A percentile compares a stretch with the other conserved stretches of the same genome.
Conservation (phyloP, 768 basidiomycete genomes). For the Leccinum boreale region DNA sequence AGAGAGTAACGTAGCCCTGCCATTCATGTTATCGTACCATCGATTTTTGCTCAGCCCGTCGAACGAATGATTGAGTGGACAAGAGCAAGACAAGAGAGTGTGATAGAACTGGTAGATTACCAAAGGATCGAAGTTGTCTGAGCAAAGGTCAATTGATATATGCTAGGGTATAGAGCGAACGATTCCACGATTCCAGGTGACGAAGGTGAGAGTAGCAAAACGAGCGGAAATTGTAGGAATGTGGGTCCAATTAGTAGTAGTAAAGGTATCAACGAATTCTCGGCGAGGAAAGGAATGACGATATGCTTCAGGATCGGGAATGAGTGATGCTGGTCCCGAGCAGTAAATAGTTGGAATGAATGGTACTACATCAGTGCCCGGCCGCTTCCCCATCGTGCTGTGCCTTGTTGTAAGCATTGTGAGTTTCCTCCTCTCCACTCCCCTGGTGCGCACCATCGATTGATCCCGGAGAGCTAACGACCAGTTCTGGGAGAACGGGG, state of each 20-base stretch:
- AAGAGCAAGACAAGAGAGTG: not conserved
- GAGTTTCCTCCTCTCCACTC: slow-evolving; percentile 13
- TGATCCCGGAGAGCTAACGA: slow-evolving; percentile 33
- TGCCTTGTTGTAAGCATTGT: slow-evolving; percentile 14
- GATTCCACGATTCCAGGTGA: slow-evolving; percentile 1
- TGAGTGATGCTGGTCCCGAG: not conserved
- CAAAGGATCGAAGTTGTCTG: not conserved
- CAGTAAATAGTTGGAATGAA: not conserved
- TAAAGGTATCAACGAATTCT: not conserved
- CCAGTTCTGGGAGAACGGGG: slow-evolving; percentile 33
- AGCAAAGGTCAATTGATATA: not conserved
- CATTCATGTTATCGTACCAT: not conserved
- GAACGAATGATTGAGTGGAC: not conserved
- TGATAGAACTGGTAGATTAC: not conserved
- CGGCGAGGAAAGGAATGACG: not conserved
- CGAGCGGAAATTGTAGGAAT: slow-evolving; percentile 12
- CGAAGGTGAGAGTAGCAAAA: slow-evolving; percentile 8
- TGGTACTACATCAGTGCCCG: slow-evolving; percentile 13
- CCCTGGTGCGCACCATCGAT: slow-evolving; percentile 26
- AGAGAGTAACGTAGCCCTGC: too few species aligned
- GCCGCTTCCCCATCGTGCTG: slow-evolving; percentile 22
- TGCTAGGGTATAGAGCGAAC: slow-evolving; percentile 8
- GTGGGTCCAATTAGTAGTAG: not conserved
- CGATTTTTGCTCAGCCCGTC: not conserved
- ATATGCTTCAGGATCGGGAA: not conserved